phyloP scores from a whole-genome alignment of 2,329 filamentous ascomycete species.

The Colletotrichum echinochloae region DNA sequence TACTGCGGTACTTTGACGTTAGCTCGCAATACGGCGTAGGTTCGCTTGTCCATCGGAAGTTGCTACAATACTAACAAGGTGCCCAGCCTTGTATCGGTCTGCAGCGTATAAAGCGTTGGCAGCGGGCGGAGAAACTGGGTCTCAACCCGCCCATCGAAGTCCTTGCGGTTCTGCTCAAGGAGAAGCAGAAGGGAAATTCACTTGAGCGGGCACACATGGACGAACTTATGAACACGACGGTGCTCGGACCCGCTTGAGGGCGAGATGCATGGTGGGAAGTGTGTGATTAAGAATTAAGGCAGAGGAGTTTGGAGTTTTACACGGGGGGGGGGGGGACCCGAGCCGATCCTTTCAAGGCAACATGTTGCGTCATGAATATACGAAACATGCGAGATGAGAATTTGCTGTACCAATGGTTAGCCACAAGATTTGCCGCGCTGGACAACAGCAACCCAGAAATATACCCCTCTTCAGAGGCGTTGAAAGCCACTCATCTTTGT shows the following conservation, averaged over 20 bases:
- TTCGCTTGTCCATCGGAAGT: constrained; percentile 44
- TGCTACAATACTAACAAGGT: constrained; percentile 3
- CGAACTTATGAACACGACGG: constrained; percentile 67
- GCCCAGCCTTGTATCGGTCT: constrained; percentile 88
- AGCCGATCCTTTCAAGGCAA: background rate
- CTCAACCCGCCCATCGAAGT: constrained; percentile 93
- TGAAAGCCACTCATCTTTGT: background rate
- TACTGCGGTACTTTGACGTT: constrained; percentile 92
- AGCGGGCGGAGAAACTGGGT: constrained; percentile 83
- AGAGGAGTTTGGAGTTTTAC: constrained; percentile 27
- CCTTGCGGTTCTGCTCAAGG: constrained; percentile 82
- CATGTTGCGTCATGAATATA: constrained; percentile 1
- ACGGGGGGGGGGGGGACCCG: background rate
- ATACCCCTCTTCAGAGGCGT: constrained; percentile 19
- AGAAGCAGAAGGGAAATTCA: constrained; percentile 68
- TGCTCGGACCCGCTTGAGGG: constrained; percentile 49
- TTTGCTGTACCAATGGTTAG: constrained; percentile 16
- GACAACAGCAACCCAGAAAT: background rate
- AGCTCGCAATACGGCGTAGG: constrained; percentile 91
- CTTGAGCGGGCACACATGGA: constrained; percentile 81
- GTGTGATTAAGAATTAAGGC: background rate
- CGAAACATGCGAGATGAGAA: constrained; percentile 10
- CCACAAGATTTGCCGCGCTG: background rate
- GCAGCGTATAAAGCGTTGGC: constrained; percentile 84
- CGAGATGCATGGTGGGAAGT: background rate